Evolutionary conservation across 495 filamentous ascomycete genomes (phyloP).

Genomic region (Aspergillus nidulans): DNA sequence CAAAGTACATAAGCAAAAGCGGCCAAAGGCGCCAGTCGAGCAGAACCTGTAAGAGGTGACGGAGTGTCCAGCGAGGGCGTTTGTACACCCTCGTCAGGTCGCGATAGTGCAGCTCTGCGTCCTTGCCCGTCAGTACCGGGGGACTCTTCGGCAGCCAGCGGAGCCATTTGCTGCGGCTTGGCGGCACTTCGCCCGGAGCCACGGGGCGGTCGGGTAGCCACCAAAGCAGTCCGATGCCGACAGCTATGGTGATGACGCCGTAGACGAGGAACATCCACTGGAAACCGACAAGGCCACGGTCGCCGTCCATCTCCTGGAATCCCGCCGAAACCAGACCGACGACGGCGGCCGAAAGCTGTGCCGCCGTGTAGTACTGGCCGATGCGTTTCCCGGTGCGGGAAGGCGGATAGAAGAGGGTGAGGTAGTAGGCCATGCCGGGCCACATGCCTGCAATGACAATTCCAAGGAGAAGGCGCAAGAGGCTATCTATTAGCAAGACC

Average conservation of each 20-base stretch:
- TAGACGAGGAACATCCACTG: constrained; percentile 96
- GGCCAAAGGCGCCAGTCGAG: constrained; percentile 87
- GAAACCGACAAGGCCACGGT: constrained; percentile 72
- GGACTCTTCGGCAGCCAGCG: constrained; percentile 60
- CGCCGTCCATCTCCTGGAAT: constrained; percentile 85
- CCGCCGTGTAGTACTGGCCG: constrained; percentile 83
- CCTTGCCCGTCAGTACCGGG: constrained; percentile 70
- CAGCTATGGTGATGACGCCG: constrained; percentile 65
- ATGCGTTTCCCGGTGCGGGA: constrained; percentile 82
- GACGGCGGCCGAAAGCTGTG: constrained; percentile 84
- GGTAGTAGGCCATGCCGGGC: constrained; percentile 92
- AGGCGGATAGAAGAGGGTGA: constrained; percentile 88
- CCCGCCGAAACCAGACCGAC: constrained; percentile 87
- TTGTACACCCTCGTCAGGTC: constrained; percentile 80
- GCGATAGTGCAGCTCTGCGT: constrained; percentile 78
- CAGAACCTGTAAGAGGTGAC: constrained; percentile 63
- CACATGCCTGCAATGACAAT: constrained; percentile 91
- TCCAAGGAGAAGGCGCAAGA: constrained; percentile 80
- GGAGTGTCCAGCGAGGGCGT: constrained; percentile 60
- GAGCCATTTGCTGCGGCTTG: constrained; percentile 30
- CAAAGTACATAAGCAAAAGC: constrained; percentile 86
- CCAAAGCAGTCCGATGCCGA: constrained; percentile 73
- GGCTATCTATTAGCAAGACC: constrained; percentile 35
- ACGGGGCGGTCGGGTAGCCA: constrained; percentile 84
- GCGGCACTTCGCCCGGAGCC: constrained; percentile 44